These are phyloP conservation scores for Tulasnella sp. DNA, from an alignment of 768 basidiomycete genomes.

Conservation along the genomic window DNA sequence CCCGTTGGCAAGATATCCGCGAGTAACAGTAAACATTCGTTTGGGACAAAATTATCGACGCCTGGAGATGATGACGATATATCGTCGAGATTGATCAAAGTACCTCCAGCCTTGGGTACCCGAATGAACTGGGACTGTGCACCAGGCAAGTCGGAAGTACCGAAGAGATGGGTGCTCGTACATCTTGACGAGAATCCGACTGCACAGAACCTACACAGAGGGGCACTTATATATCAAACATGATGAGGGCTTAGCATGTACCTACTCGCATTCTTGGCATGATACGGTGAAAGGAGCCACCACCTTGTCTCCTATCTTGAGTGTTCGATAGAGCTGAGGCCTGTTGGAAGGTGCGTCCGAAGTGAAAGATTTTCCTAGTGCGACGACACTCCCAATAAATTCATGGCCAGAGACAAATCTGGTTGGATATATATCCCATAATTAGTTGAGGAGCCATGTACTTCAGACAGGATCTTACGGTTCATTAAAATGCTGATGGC, in stretches of 20 bases:
- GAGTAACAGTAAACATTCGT: constrained; percentile 55
- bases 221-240: neutral
- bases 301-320: constrained; percentile 62
- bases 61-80: constrained; percentile 13
- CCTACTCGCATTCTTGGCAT: constrained; percentile 76
- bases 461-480: constrained; percentile 11
- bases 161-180: constrained; percentile 46
- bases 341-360: constrained; percentile 31
- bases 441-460: neutral
- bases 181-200: constrained; percentile 64
- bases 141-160: constrained; percentile 50
- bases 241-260: constrained; percentile 13
- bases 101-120: constrained; percentile 68
- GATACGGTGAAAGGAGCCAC: constrained; percentile 71
- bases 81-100: constrained; percentile 39
- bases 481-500: constrained; percentile 5
- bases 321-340: constrained; percentile 47
- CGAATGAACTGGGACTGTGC: constrained; percentile 72
- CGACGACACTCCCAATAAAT: constrained; percentile 58
- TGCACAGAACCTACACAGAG: constrained; percentile 56
- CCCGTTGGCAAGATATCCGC: constrained; percentile 74
- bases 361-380: constrained; percentile 48
- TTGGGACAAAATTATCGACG: constrained; percentile 28
- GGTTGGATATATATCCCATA: constrained; percentile 2
- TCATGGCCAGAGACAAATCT: constrained; percentile 66